Evolutionary conservation across 208 protist genomes (phyloP), one percentile per base, ranked within the genome.

Genomic region (Wallacemonas sp.): DNA sequence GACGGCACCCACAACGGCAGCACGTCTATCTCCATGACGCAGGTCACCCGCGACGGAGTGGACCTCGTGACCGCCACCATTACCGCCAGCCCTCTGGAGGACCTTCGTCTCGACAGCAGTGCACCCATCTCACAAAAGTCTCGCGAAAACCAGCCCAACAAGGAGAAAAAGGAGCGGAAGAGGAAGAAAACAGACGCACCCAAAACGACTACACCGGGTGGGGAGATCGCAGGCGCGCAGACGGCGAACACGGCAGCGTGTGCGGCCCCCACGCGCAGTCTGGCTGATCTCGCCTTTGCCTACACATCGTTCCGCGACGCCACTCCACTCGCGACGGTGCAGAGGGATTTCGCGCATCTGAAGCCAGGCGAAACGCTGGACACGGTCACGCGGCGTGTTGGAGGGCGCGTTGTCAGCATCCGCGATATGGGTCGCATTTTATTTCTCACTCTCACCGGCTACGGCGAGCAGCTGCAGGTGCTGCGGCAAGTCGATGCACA

Each of bases 351-450:
- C 63, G 62, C 57, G 32, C 53, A 72, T 63, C 54, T 92, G 24
- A 46, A 34, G 15, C 59, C 76, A 1, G 72, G 75, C 15, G 64
- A 77, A 17, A 70, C 62, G 63, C 34, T 33, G 17, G 36, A 58
- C n/a, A 42, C 17, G 17, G 45, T 52, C 10, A 27, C 3, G 8
- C 62, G 81, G 45, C 74, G 83, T 0, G 83, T 96, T 1, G 90
- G 76, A 4, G 90, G 90, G 15, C 87, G 90, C 12, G 58, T 96
- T 1, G 66, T 82, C 12, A 83, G 87, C 48, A 48, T 89, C 32
- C 79, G 90, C 3, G 82, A 92, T 62, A 93, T 96, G 85, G 90
- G 90, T 8, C 76, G 81, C 38, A 92, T 96, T 36, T 45, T 96
- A 10, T 96, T 96, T 50, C 19, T 88, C 33, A 96, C 90, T 9